These are phyloP conservation scores for Stagonosporopsis tanaceti DNA, from an alignment of 2,329 filamentous ascomycete genomes.

Conservation along the genomic window DNA sequence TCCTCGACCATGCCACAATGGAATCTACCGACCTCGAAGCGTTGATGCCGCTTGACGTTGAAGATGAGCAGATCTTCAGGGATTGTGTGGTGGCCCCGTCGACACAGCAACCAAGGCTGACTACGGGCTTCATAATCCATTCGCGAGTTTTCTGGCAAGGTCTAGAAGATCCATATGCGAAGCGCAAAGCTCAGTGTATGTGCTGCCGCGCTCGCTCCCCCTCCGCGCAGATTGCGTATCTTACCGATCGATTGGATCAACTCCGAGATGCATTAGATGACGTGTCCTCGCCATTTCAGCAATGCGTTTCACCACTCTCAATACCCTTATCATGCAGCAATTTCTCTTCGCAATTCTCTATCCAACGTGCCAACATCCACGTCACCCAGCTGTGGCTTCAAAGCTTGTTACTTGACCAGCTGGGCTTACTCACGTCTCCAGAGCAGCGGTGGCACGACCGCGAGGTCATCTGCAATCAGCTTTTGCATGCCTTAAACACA, in stretches of 20 bases:
- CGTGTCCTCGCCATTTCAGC: not conserved
- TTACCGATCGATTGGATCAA: not conserved
- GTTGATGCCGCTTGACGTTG: conserved; percentile 9
- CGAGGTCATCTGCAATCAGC: not conserved
- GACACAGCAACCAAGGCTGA: not conserved
- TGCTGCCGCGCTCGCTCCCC: conserved; percentile 1
- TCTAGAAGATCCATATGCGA: not conserved
- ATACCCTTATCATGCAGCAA: not conserved
- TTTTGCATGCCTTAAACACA: not conserved
- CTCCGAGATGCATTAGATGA: not conserved
- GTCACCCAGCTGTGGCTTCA: conserved; percentile 17
- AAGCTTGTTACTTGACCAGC: conserved; percentile 11
- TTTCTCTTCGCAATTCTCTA: not conserved
- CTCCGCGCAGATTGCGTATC: not conserved
- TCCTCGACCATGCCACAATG: conserved; percentile 6
- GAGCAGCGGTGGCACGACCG: not conserved
- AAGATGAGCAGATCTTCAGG: not conserved
- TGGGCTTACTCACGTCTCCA: conserved; percentile 4
- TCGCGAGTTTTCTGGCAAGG: conserved; percentile 14
- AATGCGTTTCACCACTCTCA: not conserved
- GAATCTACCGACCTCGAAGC: conserved; percentile 3
- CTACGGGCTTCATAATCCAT: conserved; percentile 6
- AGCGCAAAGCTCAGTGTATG: not conserved
- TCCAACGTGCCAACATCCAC: conserved; percentile 13
- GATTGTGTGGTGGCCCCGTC: not conserved